phyloP scores from a whole-genome alignment of 495 filamentous ascomycete genomes.

The Trichoderma erinaceum region DNA sequence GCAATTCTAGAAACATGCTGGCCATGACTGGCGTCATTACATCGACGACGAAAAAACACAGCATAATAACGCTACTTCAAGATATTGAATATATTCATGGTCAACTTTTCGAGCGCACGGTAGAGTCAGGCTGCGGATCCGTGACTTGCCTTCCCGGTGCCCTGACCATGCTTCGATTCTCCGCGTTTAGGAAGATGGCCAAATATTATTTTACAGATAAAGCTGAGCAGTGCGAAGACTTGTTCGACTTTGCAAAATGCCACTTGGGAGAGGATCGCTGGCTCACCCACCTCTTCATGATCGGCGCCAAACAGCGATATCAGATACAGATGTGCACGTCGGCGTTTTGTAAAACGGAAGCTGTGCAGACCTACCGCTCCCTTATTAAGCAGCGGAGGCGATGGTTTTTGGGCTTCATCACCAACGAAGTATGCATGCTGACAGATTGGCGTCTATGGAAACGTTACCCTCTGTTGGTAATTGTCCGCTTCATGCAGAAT shows the following conservation, averaged over 20 bases:
- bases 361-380: constrained; percentile 79
- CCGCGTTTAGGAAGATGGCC: constrained; percentile 93
- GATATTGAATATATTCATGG: constrained; percentile 99
- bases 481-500: constrained; percentile 92
- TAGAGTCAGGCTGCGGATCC: constrained; percentile 90
- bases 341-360: constrained; percentile 98
- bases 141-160: constrained; percentile 95
- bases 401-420: constrained; percentile 98
- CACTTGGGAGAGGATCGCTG: constrained; percentile 95
- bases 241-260: constrained; percentile 95
- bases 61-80: constrained; percentile 84
- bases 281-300: constrained; percentile 99
- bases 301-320: constrained; percentile 84
- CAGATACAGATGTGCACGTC: constrained; percentile 97
- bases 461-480: constrained; percentile 81
- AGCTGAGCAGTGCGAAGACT: constrained; percentile 88
- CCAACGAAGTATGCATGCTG: constrained; percentile 97
- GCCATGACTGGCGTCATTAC: constrained; percentile 99
- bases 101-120: constrained; percentile 92
- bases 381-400: constrained; percentile 91
- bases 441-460: constrained; percentile 89
- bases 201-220: constrained; percentile 99
- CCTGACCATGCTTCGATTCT: constrained; percentile 91
- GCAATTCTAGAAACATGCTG: constrained; percentile 87
- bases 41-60: constrained; percentile 83